A percentile compares a stretch with the other conserved stretches of the same genome.
These are phyloP conservation scores for Castanopsis chinensis DNA, from an alignment of 306 rosid species.

Conservation along the genomic window DNA sequence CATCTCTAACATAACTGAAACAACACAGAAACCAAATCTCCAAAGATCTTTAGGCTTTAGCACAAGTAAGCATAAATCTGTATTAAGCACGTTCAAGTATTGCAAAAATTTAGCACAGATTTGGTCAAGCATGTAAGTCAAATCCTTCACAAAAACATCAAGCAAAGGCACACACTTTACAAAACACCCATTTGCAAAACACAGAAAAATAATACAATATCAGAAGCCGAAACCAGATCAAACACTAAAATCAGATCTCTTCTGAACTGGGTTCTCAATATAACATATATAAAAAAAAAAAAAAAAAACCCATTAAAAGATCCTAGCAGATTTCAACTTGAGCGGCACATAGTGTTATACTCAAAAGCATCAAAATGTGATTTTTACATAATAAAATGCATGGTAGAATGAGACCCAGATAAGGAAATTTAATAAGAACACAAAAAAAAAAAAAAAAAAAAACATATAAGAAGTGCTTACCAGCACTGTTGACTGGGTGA, in stretches of 20 bases:
- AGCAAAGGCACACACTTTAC: background rate
- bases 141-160: background rate
- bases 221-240: slow-evolving; percentile 25
- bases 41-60: background rate
- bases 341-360: background rate
- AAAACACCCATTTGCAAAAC: background rate
- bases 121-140: background rate
- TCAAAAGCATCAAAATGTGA: background rate
- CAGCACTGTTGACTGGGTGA: slow-evolving; percentile 48
- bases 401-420: background rate
- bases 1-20: background rate
- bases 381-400: background rate
- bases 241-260: slow-evolving; percentile 38
- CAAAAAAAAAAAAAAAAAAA: background rate
- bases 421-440: background rate
- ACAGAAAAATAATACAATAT: background rate
- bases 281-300: background rate
- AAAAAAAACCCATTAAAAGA: background rate
- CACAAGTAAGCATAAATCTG: background rate
- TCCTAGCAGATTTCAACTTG: background rate
- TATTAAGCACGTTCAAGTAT: background rate
- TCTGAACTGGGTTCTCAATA: background rate
- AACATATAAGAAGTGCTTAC: slow-evolving; percentile 31
- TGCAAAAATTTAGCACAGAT: background rate
- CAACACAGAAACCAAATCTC: background rate